These are phyloP conservation scores for Lagenidium giganteum DNA, from an alignment of 352 stramenopile genomes.

Conservation along the genomic window DNA sequence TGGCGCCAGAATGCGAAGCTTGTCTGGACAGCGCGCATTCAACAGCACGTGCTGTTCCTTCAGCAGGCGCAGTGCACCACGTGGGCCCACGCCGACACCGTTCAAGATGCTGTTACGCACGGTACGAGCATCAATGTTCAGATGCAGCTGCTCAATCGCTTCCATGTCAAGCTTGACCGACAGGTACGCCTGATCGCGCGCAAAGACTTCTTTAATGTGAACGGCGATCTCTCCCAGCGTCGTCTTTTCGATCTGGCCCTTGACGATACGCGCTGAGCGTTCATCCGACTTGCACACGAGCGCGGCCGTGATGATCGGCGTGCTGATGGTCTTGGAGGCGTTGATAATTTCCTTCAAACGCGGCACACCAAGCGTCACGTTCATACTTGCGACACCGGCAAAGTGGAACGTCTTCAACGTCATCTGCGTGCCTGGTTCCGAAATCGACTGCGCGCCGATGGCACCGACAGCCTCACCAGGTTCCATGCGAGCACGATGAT, in stretches of 20 bases:
- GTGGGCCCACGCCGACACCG: constrained; percentile 58
- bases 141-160: constrained; percentile 95
- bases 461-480: constrained; percentile 97
- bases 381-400: constrained; percentile 99
- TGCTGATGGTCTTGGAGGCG: constrained; percentile 97
- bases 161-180: constrained; percentile 97
- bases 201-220: constrained; percentile 99
- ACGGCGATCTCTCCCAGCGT: constrained; percentile 94
- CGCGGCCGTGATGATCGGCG: constrained; percentile 98
- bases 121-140: constrained; percentile 91
- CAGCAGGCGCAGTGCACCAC: constrained; percentile 61
- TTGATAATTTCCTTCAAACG: constrained; percentile 98
- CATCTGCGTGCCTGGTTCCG: constrained; percentile 95
- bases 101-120: constrained; percentile 92
- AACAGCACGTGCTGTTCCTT: constrained; percentile 85
- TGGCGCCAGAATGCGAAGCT: constrained; percentile 74
- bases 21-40: constrained; percentile 78
- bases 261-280: constrained; percentile 96
- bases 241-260: constrained; percentile 99
- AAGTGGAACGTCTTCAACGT: constrained; percentile 99
- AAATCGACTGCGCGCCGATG: constrained; percentile 96
- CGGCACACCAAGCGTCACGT: constrained; percentile 99
- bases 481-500: constrained; percentile 86
- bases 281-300: constrained; percentile 96
- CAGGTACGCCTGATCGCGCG: constrained; percentile 91